Base-by-base conservation (phyloP, 208 protist species). In the Acanthamoeba lenticulata region DNA sequence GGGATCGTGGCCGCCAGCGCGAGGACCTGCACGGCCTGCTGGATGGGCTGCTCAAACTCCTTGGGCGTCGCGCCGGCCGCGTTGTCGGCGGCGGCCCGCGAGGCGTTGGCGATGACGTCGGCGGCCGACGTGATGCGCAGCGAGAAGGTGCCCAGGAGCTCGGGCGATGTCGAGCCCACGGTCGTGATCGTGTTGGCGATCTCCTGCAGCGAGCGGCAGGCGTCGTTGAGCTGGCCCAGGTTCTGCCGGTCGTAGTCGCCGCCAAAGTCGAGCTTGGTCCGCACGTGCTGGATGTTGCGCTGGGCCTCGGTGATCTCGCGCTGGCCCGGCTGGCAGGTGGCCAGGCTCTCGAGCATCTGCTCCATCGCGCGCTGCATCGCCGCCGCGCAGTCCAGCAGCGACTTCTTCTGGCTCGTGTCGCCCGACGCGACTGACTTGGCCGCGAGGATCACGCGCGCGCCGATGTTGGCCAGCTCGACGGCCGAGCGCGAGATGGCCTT, bases 171-270 rank as follows among this genome's bases (percentile, higher is more conserved):
- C 4, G 17, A 27, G 62, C 42, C 69, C 5, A 55, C 57, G 34
- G 89, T 93, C 49, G 60, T 7, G 85, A 91, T 91, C 49, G 55
- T 91, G 85, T 62, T 74, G 44, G 62, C n/a, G 38, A 81, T 81
- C 29, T 93, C 89, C 42, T 47, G 27, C 21, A 93, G 65, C 42
- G 89, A 44, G 40, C 49, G 60, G 67, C 57, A 81, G 57, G 89
- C 89, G 5, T 74, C 67, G 52, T 27, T 49, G 45, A 93, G 89
- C n/a, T 93, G 62, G 19, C 36, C 13, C 34, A 81, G 55, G 36
- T 29, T 29, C 45, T 60, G 89, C 45, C 49, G 5, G 7, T 93
- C 89, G 69, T 81, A 83, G 40, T n/a, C 19, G 62, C 29, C 89
- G 40, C 89, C 89, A 42, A 74, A 81, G 44, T 93, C 89, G 17